These are phyloP conservation scores for Cymbidium sinense DNA, from an alignment of 106 monocot species.

Conservation along the genomic window DNA sequence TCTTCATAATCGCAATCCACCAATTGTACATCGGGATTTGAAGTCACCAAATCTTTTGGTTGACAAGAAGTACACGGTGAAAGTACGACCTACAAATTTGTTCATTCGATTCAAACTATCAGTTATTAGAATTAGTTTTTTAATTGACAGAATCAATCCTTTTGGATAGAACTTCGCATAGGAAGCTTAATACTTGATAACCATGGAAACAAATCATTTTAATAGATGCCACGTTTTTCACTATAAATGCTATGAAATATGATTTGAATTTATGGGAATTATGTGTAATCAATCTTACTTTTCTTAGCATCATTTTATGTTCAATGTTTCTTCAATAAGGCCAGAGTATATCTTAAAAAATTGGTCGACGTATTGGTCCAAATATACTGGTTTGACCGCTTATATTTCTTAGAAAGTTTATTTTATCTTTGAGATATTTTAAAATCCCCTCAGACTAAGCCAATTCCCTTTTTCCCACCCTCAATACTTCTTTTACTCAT, in stretches of 20 bases:
- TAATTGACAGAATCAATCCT: not conserved
- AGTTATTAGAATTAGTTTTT: not conserved
- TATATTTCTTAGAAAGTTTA: not conserved
- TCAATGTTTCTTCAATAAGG: too few species aligned
- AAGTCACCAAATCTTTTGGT: constrained; percentile 99
- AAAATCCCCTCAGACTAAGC: not conserved
- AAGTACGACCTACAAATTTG: constrained; percentile 41
- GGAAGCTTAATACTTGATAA: not conserved
- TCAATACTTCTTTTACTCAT: not conserved
- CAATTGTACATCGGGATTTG: constrained; percentile 98
- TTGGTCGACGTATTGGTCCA: not conserved
- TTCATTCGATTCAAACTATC: not conserved
- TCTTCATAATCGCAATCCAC: constrained; percentile 87
- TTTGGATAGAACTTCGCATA: not conserved
- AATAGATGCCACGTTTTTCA: not conserved
- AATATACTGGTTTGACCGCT: not conserved
- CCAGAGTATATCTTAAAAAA: not conserved
- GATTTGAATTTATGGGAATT: not conserved
- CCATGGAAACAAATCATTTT: not conserved
- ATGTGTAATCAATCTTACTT: not conserved
- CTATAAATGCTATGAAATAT: not conserved
- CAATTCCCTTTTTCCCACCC: too few species aligned
- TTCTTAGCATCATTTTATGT: not conserved
- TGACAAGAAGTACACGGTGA: constrained; percentile 94
- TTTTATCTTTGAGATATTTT: not conserved